Percentiles rank a stretch among this genome's conserved stretches.
These are phyloP conservation scores for Fusarium subglutinans DNA, from an alignment of 2,329 filamentous ascomycete genomes.

Conservation along the genomic window DNA sequence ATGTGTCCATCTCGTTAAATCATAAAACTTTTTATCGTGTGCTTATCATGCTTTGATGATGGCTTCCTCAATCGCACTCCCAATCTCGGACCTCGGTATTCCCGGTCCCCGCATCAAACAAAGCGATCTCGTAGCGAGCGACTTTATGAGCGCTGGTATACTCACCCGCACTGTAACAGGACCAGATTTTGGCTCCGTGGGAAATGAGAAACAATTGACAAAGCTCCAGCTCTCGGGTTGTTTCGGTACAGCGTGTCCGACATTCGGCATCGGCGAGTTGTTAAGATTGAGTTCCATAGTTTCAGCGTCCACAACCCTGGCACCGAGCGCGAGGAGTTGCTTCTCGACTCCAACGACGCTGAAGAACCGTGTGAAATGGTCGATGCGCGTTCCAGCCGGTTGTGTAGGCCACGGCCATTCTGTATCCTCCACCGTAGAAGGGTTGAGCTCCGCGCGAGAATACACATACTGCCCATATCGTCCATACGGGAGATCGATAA, in stretches of 20 bases:
- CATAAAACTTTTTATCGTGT: neutral
- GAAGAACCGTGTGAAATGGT: constrained; percentile 25
- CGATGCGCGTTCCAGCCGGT: constrained; percentile 10
- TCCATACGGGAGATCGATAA: constrained; percentile 40
- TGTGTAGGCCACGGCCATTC: constrained; percentile 33
- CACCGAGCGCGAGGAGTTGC: constrained; percentile 39
- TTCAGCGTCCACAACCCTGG: constrained; percentile 34
- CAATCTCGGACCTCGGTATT: constrained; percentile 38
- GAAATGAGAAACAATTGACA: constrained; percentile 40
- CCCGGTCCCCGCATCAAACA: constrained; percentile 41
- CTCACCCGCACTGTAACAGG: constrained; percentile 31
- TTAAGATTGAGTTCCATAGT: constrained; percentile 38
- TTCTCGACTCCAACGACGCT: constrained; percentile 41
- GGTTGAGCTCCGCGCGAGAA: constrained; percentile 32
- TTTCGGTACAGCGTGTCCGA: neutral
- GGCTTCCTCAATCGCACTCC: constrained; percentile 40
- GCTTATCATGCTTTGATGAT: constrained; percentile 17
- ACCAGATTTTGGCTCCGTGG: constrained; percentile 14
- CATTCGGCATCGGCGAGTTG: constrained; percentile 6
- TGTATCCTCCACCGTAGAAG: constrained; percentile 22
- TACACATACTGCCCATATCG: constrained; percentile 39
- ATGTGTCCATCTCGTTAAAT: neutral
- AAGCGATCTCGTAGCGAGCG: constrained; percentile 28
- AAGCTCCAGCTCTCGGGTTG: constrained; percentile 44
- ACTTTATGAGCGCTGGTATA: constrained; percentile 24